Conservation (phyloP, 805 yeast genomes). For the Limtongia smithiae region DNA sequence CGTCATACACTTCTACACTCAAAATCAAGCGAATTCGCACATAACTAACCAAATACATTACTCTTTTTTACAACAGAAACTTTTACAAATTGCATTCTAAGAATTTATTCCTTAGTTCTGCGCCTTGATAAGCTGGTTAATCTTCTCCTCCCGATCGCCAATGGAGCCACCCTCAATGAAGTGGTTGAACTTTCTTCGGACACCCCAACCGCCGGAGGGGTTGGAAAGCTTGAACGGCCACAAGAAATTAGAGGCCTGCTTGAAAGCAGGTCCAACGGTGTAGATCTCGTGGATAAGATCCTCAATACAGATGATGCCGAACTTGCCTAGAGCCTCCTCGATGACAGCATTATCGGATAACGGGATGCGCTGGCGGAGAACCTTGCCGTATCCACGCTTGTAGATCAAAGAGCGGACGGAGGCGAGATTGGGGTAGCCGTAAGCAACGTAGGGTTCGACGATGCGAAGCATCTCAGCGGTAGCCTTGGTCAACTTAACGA, state of each 20-base stretch:
- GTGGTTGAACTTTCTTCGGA: slow-evolving; percentile 75
- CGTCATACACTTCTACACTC: not conserved
- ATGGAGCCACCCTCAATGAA: slow-evolving; percentile 82
- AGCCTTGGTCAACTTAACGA: slow-evolving; percentile 75
- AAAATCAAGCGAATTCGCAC: not conserved
- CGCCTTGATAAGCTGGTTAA: slow-evolving; percentile 58
- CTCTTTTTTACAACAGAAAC: not conserved
- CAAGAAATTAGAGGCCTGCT: slow-evolving; percentile 79
- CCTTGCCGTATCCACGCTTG: slow-evolving; percentile 85
- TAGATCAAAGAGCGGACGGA: slow-evolving; percentile 70
- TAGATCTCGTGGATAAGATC: slow-evolving; percentile 77
- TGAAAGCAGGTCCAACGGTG: slow-evolving; percentile 83
- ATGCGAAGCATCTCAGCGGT: slow-evolving; percentile 71
- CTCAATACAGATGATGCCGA: slow-evolving; percentile 70
- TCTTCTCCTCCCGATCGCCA: slow-evolving; percentile 79
- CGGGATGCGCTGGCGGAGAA: slow-evolving; percentile 72
- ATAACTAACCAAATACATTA: not conserved
- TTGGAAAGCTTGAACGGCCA: slow-evolving; percentile 83
- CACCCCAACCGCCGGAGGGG: slow-evolving; percentile 82
- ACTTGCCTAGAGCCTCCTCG: slow-evolving; percentile 68
- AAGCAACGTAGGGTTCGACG: slow-evolving; percentile 78
- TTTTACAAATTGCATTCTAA: not conserved
- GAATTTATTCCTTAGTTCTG: slow-evolving; percentile 22
- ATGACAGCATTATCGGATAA: slow-evolving; percentile 67
- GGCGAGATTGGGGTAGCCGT: slow-evolving; percentile 74